Conservation (phyloP, 495 filamentous ascomycete genomes). For the Penicillium subrubescens region DNA sequence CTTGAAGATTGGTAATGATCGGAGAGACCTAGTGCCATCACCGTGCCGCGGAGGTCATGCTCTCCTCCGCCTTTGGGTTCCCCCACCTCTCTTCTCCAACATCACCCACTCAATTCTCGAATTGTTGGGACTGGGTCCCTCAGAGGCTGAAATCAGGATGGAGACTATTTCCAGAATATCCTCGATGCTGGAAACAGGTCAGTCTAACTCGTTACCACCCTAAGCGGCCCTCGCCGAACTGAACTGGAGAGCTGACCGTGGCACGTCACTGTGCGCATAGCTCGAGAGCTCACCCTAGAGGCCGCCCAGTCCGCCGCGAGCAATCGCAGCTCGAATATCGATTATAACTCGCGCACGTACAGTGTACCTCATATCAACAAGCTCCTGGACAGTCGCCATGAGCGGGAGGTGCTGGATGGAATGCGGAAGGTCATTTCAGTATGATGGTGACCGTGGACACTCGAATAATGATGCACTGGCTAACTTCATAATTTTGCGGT, state of each 20-base stretch:
- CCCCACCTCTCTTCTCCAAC: slow-evolving; percentile 24
- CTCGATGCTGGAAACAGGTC: slow-evolving; percentile 89
- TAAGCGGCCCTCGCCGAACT: slow-evolving; percentile 3
- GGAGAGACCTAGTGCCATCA: slow-evolving; percentile 6
- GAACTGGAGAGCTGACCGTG: slow-evolving; percentile 24
- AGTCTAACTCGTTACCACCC: slow-evolving; percentile 14
- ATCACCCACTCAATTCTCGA: slow-evolving; percentile 19
- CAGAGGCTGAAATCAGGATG: slow-evolving; percentile 53
- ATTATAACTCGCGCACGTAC: slow-evolving; percentile 47
- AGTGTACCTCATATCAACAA: slow-evolving; percentile 78
- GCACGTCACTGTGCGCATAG: slow-evolving; percentile 48
- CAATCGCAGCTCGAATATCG: slow-evolving; percentile 41
- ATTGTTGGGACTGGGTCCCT: slow-evolving; percentile 24
- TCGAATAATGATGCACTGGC: slow-evolving; percentile 6
- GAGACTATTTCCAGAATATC: slow-evolving; percentile 97
- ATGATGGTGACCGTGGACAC: slow-evolving; percentile 33
- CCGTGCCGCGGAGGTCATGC: slow-evolving; percentile 30
- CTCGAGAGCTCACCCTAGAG: slow-evolving; percentile 94
- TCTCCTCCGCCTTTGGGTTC: slow-evolving; percentile 27
- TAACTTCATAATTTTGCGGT: slow-evolving; percentile 20
- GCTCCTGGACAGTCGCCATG: slow-evolving; percentile 89
- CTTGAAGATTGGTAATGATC: not conserved
- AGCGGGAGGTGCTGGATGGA: slow-evolving; percentile 90
- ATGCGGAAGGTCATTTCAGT: slow-evolving; percentile 88
- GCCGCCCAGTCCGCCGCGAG: slow-evolving; percentile 80